Evolutionary conservation across 208 protist species (phyloP), one percentile per base, ranked within the genome.

Genomic region (Leishmania tarentolae): DNA sequence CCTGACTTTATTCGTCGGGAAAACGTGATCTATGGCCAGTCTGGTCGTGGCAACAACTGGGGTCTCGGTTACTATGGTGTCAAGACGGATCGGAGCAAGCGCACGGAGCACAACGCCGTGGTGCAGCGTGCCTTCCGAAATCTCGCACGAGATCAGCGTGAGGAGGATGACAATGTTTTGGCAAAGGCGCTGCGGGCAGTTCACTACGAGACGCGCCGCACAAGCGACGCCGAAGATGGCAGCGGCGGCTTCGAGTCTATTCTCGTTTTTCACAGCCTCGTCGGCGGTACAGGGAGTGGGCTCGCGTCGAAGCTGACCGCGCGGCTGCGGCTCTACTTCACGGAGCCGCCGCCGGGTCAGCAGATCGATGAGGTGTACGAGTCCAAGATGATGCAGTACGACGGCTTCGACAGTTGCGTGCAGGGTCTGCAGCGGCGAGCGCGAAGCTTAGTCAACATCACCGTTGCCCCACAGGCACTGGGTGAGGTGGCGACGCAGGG

Each of bases 1-100:
- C 56, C 66, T 7, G 78, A 89, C 53, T 74, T 92, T 6, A 90
- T 97, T 24, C 90, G 92, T 0, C 50, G 59, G 0, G 90, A 95
- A n/a, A 96, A 96, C 77, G 87, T 94, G 17, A 79, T 96, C 28
- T 87, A 78, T 78, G 94, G 94, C 28, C 90, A 97, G 83, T 96
- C 92, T 0, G 94, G 94, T 11, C 87, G 94, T 13, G 94, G 94
- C 17, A 97, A 97, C 82, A 92, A 96, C 81, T 97, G 94, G 93
- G 93, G 88, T 2, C 84, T 97, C 0, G 94, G 94, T 69, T 97
- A 96, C 83, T 94, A 96, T 86, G 92, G 94, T 57, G 79, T 94
- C 13, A 83, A 59, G 61, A 84, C 82, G 53, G 81, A 79, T 44
- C 53, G 81, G 50, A 95, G 90, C 78, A 70, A 81, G 42, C 87